Percentiles rank a stretch among this genome's conserved stretches.
These are phyloP conservation scores for Dendrocalamus latiflorus DNA, from an alignment of 202 grass and related monocot species.

Conservation along the genomic window DNA sequence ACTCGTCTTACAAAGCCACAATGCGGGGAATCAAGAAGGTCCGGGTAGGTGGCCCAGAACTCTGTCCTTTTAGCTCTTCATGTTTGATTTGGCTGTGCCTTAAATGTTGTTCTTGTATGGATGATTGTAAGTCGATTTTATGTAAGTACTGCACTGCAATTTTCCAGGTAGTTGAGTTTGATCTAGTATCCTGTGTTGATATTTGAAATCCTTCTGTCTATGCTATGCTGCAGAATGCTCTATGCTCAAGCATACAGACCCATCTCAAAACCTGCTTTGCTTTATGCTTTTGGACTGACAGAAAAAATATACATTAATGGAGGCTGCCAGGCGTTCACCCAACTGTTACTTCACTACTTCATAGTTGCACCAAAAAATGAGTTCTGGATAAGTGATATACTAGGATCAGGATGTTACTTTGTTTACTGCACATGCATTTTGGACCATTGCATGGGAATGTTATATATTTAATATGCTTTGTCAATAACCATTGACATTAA, in stretches of 20 bases:
- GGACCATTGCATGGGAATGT: constrained; percentile 7
- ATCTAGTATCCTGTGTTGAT: neutral
- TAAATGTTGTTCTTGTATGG: neutral
- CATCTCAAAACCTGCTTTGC: neutral
- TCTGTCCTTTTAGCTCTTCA: neutral
- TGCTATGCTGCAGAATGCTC: neutral
- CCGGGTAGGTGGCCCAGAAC: constrained; percentile 39
- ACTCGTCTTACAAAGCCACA: constrained; percentile 82
- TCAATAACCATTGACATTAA: neutral
- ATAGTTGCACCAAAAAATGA: neutral
- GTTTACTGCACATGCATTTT: constrained; percentile 9
- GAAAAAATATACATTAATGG: neutral
- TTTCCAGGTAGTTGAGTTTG: neutral
- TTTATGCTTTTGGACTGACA: constrained; percentile 10
- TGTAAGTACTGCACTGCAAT: neutral
- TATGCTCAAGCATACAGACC: neutral
- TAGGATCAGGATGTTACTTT: neutral
- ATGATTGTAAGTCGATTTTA: neutral
- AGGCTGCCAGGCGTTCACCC: neutral
- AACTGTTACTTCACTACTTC: neutral
- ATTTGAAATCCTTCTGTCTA: neutral
- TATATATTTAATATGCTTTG: neutral
- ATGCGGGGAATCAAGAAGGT: constrained; percentile 84
- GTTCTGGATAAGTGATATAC: neutral
- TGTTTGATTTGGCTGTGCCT: constrained; percentile 9